phyloP scores from a whole-genome alignment of 371 early-diverging fungal genomes.

The Dentiscutata heterogama region DNA sequence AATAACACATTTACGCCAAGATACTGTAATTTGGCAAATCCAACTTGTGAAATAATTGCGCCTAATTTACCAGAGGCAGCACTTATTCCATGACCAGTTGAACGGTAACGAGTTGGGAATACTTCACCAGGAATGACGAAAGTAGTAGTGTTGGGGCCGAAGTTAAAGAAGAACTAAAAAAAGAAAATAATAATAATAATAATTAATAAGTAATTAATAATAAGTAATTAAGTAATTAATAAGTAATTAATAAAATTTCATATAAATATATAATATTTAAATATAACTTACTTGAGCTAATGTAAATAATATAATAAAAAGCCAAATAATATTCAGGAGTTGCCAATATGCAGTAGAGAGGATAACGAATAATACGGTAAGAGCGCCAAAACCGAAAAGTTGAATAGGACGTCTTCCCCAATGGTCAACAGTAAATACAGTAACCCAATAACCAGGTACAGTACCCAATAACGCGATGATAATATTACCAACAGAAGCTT shows the following conservation, averaged over 20 bases:
- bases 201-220: no score
- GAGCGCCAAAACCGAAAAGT: constrained; percentile 74
- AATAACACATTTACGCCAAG: constrained; percentile 63
- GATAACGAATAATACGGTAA: constrained; percentile 74
- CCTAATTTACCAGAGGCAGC: constrained; percentile 91
- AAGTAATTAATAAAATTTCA: no score
- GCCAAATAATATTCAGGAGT: constrained; percentile 64
- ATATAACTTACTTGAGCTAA: constrained; percentile 65
- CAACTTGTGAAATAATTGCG: constrained; percentile 74
- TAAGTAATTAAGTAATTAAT: no score
- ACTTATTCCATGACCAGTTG: constrained; percentile 90
- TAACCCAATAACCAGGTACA: constrained; percentile 77
- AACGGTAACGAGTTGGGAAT: constrained; percentile 90
- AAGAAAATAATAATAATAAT: not conserved
- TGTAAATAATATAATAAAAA: constrained; percentile 81
- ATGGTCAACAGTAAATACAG: constrained; percentile 77
- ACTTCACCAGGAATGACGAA: constrained; percentile 49
- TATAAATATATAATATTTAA: constrained; percentile 50
- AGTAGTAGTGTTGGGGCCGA: no score
- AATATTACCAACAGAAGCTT: constrained; percentile 60
- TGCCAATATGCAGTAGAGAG: constrained; percentile 65
- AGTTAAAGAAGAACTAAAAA: no score
- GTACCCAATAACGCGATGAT: constrained; percentile 68
- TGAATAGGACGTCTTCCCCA: constrained; percentile 83
- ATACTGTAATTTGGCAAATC: constrained; percentile 61